Percentiles rank a stretch among this genome's conserved stretches.
These are phyloP conservation scores for Mucor sp. DNA, from an alignment of 371 early-diverging fungal genomes.

Conservation along the genomic window DNA sequence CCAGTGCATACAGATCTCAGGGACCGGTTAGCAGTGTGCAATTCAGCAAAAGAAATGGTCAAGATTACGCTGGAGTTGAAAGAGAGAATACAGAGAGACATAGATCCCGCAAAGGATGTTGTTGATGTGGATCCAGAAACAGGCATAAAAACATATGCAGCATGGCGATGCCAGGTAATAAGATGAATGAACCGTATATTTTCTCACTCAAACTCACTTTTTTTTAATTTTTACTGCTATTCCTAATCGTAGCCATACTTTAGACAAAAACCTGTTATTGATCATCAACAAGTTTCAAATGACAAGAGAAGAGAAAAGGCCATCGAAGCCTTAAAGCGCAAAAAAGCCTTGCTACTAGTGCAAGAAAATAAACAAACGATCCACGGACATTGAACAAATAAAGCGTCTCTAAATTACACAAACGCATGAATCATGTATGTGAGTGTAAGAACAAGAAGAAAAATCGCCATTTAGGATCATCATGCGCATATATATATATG, in stretches of 20 bases:
- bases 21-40: slow-evolving; percentile 50
- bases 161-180: slow-evolving; percentile 49
- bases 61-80: slow-evolving; percentile 37
- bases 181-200: background rate
- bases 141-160: slow-evolving; percentile 59
- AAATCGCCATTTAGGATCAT: slow-evolving; percentile 13
- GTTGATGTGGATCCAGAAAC: slow-evolving; percentile 16
- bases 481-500: background rate
- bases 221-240: too few relatives aligned
- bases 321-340: background rate
- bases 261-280: background rate
- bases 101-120: slow-evolving; percentile 29
- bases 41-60: slow-evolving; percentile 50
- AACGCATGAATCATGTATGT: background rate
- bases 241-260: background rate
- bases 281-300: background rate
- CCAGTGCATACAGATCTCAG: slow-evolving; percentile 73
- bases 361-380: background rate
- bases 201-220: background rate
- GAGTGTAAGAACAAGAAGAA: background rate
- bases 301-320: slow-evolving; percentile 3
- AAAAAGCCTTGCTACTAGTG: background rate
- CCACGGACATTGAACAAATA: background rate
- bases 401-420: slow-evolving; percentile 7
- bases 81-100: slow-evolving; percentile 6